Percentiles rank a stretch among this genome's conserved stretches.
phyloP scores from a whole-genome alignment of 768 basidiomycete genomes.

The Galerina sulciceps region DNA sequence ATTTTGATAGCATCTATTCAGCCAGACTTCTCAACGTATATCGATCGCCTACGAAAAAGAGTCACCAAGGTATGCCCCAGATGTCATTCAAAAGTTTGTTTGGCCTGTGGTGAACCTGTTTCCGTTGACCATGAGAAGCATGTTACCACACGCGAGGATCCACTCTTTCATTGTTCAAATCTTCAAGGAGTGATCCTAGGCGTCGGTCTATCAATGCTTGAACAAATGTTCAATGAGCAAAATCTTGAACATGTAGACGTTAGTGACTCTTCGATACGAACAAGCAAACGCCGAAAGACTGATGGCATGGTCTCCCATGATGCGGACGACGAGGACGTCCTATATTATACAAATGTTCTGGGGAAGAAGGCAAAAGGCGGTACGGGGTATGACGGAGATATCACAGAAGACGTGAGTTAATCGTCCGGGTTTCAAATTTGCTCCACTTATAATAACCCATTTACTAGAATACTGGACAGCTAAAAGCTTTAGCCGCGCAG shows the following conservation, averaged over 20 bases:
- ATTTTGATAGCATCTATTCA: slow-evolving; percentile 32
- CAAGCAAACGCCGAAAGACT: slow-evolving; percentile 51
- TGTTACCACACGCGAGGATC: slow-evolving; percentile 51
- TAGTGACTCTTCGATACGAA: slow-evolving; percentile 39
- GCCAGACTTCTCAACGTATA: slow-evolving; percentile 76
- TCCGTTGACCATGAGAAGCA: slow-evolving; percentile 42
- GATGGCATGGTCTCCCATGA: slow-evolving; percentile 29
- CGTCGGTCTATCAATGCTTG: slow-evolving; percentile 87
- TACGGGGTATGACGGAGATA: slow-evolving; percentile 85
- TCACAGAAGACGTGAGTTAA: slow-evolving; percentile 79
- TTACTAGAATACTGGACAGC: slow-evolving; percentile 74
- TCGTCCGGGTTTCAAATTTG: neutral
- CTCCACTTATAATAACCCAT: neutral
- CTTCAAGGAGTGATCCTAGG: slow-evolving; percentile 90
- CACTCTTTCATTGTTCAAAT: slow-evolving; percentile 87
- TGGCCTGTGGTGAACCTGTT: slow-evolving; percentile 76
- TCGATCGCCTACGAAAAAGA: slow-evolving; percentile 59
- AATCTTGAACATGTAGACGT: slow-evolving; percentile 36
- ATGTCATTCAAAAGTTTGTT: slow-evolving; percentile 67
- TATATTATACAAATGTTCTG: slow-evolving; percentile 44
- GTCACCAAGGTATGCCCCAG: slow-evolving; percentile 65
- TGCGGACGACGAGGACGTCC: slow-evolving; percentile 57
- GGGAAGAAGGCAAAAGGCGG: slow-evolving; percentile 80
- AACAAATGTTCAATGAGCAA: slow-evolving; percentile 69
- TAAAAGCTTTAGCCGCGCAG: slow-evolving; percentile 79